These are phyloP conservation scores for Pseudohalonectria lignicola DNA, from an alignment of 2,329 filamentous ascomycete species.

Conservation along the genomic window DNA sequence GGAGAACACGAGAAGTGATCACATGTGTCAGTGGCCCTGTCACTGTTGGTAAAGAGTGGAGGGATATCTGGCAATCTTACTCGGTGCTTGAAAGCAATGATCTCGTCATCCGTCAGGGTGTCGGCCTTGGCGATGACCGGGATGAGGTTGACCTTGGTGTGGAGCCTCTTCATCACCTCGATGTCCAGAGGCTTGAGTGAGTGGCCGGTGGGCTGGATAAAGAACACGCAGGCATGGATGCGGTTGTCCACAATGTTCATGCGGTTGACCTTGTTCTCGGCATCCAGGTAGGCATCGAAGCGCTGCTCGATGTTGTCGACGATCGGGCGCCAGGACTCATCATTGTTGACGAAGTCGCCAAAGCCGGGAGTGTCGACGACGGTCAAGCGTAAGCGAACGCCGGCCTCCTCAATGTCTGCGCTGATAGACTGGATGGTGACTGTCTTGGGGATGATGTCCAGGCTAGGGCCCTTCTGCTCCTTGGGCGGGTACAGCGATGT, in stretches of 20 bases:
- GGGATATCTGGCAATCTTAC: too few relatives aligned
- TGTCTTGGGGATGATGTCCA: slow-evolving; percentile 98
- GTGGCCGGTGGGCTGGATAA: slow-evolving; percentile 98
- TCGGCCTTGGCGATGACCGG: slow-evolving; percentile 98
- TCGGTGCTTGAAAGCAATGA: slow-evolving; percentile 86
- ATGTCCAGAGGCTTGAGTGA: slow-evolving; percentile 97
- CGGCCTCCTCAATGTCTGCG: slow-evolving; percentile 96
- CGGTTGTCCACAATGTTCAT: slow-evolving; percentile 99
- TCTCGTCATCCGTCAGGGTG: slow-evolving; percentile 95
- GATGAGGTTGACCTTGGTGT: slow-evolving; percentile 99
- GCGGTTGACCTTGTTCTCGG: slow-evolving; percentile 99
- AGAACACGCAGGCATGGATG: slow-evolving; percentile 98
- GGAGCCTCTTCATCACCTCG: slow-evolving; percentile 97
- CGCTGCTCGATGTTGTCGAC: slow-evolving; percentile 99
- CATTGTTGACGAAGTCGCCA: slow-evolving; percentile 99
- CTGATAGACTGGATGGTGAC: slow-evolving; percentile 92
- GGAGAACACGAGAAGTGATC: too few relatives aligned
- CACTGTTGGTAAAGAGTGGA: slow-evolving; percentile 7
- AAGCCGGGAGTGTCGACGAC: slow-evolving; percentile 98
- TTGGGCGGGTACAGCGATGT: slow-evolving; percentile 97
- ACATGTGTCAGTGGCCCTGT: too few relatives aligned
- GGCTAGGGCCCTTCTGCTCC: slow-evolving; percentile 94
- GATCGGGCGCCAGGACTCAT: slow-evolving; percentile 98
- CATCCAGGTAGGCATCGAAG: slow-evolving; percentile 95
- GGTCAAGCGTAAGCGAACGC: slow-evolving; percentile 88